Base-by-base conservation (phyloP, 2,329 filamentous ascomycete species). In the Orbilia brochopaga region DNA sequence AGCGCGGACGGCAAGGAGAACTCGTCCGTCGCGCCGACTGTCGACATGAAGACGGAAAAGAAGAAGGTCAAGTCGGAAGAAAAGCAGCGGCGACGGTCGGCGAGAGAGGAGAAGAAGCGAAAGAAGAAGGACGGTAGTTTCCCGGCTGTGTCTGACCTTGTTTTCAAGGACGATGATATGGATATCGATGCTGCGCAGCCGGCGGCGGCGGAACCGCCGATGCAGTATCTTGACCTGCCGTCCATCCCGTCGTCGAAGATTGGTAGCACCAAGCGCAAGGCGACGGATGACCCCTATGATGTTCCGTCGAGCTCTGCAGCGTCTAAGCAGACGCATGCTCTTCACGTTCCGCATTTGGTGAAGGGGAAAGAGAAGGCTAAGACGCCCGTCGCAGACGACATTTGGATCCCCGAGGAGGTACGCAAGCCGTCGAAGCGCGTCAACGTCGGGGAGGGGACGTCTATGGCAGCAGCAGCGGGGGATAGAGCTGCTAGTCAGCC, bases 81-180 rank as follows among this genome's bases (percentile, higher is more conserved):
- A 21, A 72, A 72, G 27, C 60, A 72, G 37, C 50, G 55, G 27
- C 56, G 67, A 19, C 60, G 58, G 30, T 72, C 67, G 6, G 67
- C 56, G 11, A 64, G 58, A 32, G 67, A 72, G 21, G 67, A 72
- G 27, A 72, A 72, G 60, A 72, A 65, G 17, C 54, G 60, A n/a
- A 72, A 72, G 67, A 72, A 72, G 56, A 72, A 61, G 30, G 67
- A 72, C 15, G 56, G 60, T 6, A 65, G 51, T 19, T 61, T 72
- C 51, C 67, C 67, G 5, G 51, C 67, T 2, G 67, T 72, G n/a
- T 72, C 67, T 7, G 55, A 72, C 17, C 67, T 72, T 3, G 60
- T 72, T 0, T 72, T 72, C n/a, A 64, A 72, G n/a, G 67, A 72
- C 35, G 67, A 72, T 10, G 67, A 72, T 44, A 72, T 72, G 67